Evolutionary conservation across 768 basidiomycete species (phyloP), one percentile per base, ranked within the genome.

Genomic region (Rhizopogon vulgaris): DNA sequence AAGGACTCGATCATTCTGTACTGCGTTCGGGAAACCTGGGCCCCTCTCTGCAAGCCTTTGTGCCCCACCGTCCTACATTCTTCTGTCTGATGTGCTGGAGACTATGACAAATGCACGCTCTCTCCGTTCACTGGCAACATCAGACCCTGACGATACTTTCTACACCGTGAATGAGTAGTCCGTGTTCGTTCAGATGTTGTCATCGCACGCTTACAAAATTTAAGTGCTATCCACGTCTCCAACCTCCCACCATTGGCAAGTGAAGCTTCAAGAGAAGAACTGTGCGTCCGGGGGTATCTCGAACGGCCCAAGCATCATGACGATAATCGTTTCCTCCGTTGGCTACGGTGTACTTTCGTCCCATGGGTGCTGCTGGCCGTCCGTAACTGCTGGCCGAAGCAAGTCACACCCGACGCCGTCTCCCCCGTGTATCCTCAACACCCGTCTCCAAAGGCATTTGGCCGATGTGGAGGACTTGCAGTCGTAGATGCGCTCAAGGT

Each of bases 221-320:
- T 11, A 22, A 27, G 7, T 49, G 65, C 60, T 25, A 49, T 24
- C 25, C 37, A 12, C 17, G 17, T 27, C 18, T 41, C 32, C 30
- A 42, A 48, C 55, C 56, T 66, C 25, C 56, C 56, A 0, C 65
- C 64, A 9, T 46, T 68, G 30, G 66, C 66, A 1, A 66, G 66
- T 17, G 54, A 68, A 46, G 32, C n/a, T 9, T 48, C 68, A 48
- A 66, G 52, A 48, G 56, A 68, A 46, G 66, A 68, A 42, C 53
- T 68, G 3, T 68, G 62, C 42, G 36, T 41, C 48, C 56, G 56
- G 48, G 66, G 66, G 15, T 68, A 66, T 53, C 15, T 64, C 39
- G 60, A 52, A 52, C 52, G 57, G 43, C 62, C 61, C 40, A 6
- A 42, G 47, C 56, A 27, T 22, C 22, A 22, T 22, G 22, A 22